Base-by-base conservation (phyloP, 1,139 yeast species). In the Geotrichum phurueaensis region DNA sequence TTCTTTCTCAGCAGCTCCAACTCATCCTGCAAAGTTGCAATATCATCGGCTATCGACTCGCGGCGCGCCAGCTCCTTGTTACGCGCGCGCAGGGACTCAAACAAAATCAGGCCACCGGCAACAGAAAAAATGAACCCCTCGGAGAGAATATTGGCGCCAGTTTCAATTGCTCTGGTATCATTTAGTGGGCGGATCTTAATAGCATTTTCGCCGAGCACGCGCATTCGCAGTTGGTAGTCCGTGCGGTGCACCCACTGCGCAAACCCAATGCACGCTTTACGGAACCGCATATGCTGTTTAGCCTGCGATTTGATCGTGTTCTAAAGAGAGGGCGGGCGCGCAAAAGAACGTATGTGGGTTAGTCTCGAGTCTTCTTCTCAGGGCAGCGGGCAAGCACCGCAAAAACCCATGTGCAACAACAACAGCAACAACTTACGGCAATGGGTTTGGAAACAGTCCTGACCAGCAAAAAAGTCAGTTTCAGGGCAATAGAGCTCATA, bases 371-470 rank as follows among this genome's bases (percentile, higher is more conserved):
- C 2, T 15, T 15, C n/a, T n/a, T n/a, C n/a, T n/a, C n/a, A n/a
- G n/a, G 23, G 39, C 18, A 20, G 25, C 22, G 25, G 9, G 51
- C 18, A n/a, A 33, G 49, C 13, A 48, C 3, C 9, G n/a, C n/a
- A 9, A 20, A 27, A 13, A 23, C 23, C 10, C 18, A 13, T 10
- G 18, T 22, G 23, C 13, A 22, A 2, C 20, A 51, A 20, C 29
- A 20, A 13, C 15, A 29, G 18, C 9, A 20, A 33, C n/a, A 27
- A 71, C 80, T 61, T 67, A 77, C 81, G 13, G 96, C 92, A 55
- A 90, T 81, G 1, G 97, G 97, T 70, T 89, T 88, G 50, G 96
- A 87, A 51, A 89, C 78, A 39, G 96, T 90, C 65, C 95, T 76
- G 18, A 89, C 84, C 62, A 89, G 78, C 62, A 90, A 78, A 49